Evolutionary conservation across 1,139 yeast species (phyloP).

Genomic region (Cylindricascospora bacillispora): DNA sequence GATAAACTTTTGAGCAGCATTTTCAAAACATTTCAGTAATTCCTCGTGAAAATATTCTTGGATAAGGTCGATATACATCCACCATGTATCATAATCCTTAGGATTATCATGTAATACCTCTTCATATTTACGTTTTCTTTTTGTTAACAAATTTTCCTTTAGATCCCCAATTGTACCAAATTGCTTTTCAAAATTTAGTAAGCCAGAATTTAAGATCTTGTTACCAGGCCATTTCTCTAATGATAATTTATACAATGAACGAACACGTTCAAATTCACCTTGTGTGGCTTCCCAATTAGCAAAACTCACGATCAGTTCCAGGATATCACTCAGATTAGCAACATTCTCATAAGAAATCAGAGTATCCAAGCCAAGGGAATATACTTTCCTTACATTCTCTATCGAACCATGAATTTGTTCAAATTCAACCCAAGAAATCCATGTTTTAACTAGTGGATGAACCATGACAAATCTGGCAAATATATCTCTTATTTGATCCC

Average conservation of each 20-base stretch:
- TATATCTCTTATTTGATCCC: slow-evolving; percentile 41
- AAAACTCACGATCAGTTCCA: slow-evolving; percentile 38
- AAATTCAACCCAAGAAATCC: slow-evolving; percentile 53
- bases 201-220: slow-evolving; percentile 32
- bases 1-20: slow-evolving; percentile 24
- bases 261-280: slow-evolving; percentile 52
- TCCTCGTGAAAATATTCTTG: slow-evolving; percentile 19
- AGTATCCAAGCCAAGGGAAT: slow-evolving; percentile 53
- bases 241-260: slow-evolving; percentile 41
- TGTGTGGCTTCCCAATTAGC: slow-evolving; percentile 61
- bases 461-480: slow-evolving; percentile 44
- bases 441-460: slow-evolving; percentile 42
- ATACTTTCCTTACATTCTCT: slow-evolving; percentile 46
- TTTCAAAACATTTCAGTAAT: too few species aligned
- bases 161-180: slow-evolving; percentile 46
- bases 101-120: slow-evolving; percentile 36
- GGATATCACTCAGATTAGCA: slow-evolving; percentile 26
- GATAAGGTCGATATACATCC: slow-evolving; percentile 48
- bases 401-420: slow-evolving; percentile 44
- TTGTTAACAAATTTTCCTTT: slow-evolving; percentile 38
- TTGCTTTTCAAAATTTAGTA: slow-evolving; percentile 51
- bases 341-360: slow-evolving; percentile 20
- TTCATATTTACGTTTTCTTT: slow-evolving; percentile 47
- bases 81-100: slow-evolving; percentile 67
- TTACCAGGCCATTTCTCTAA: slow-evolving; percentile 33